Evolutionary conservation across 129 eudicot genomes (phyloP), one percentile per base, ranked within the genome.

Genomic region (Ambrosia artemisiifolia): DNA sequence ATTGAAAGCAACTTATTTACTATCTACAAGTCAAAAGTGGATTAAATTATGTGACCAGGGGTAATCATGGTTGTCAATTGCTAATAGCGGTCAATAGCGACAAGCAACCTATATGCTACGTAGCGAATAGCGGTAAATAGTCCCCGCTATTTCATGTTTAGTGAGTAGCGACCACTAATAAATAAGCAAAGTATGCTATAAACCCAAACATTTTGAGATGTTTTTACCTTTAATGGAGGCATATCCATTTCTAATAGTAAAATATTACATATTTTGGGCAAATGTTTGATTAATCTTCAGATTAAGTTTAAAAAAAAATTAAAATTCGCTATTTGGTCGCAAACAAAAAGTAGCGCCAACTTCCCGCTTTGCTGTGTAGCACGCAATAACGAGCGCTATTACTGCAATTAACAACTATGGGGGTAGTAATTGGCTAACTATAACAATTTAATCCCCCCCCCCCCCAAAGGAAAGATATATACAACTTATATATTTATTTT

Each of bases 11-110:
- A 68, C 46, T 48, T 30, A 51, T 69, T 12, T 5, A 48, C 49
- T 47, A 51, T 69, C 62, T 16, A 34, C 38, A 69, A 69, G 63
- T 51, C 74, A 69, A 34, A 69, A 17, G 48, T 69, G 17, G 74
- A 51, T 34, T 33, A 2, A 51, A 69, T 34, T 68, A 14, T 32
- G 46, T 2, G 73, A 69, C 32, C 32, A 30, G 40, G 1, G 40
- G n/a, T n/a, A n/a, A n/a, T n/a, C 28, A 36, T 36, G 7, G 42
- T 36, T 36, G 0, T 36, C 42, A 36, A 36, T 36, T 3, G 42
- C 42, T 7, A 36, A 36, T 36, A 7, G 0, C 42, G 7, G 42
- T 36, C 42, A 36, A 36, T 36, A 36, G 42, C 42, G 42, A 36
- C 42, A 36, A 36, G 42, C 42, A 4, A 36, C 42, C 42, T 36